These are phyloP conservation scores for Botrytis hyacinthi DNA, from an alignment of 2,329 filamentous ascomycete genomes.

Conservation along the genomic window DNA sequence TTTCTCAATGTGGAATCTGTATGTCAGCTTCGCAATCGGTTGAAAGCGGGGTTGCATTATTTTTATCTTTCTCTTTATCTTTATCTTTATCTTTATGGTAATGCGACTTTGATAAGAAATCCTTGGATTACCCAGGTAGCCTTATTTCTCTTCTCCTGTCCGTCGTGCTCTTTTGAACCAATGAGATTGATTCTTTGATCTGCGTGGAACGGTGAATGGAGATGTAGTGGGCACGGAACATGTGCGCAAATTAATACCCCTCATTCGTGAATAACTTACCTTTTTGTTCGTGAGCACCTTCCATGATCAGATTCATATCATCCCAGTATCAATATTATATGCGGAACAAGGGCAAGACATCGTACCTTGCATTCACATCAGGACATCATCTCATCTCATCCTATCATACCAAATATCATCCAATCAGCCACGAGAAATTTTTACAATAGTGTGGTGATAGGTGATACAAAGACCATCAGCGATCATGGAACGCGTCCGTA, in stretches of 20 bases:
- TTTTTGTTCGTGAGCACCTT: slow-evolving; percentile 11
- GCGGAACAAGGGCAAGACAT: neutral
- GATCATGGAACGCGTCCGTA: slow-evolving; percentile 11
- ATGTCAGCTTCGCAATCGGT: slow-evolving; percentile 1
- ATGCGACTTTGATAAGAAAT: neutral
- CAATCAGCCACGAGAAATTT: neutral
- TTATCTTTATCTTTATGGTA: neutral
- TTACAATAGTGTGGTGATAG: neutral
- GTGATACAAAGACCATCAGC: neutral
- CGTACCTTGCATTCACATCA: slow-evolving; percentile 9
- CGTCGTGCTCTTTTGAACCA: neutral
- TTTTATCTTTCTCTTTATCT: neutral
- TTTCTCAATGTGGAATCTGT: neutral
- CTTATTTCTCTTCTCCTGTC: neutral
- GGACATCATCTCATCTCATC: neutral
- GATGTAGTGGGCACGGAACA: neutral
- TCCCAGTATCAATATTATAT: neutral
- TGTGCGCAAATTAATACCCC: neutral
- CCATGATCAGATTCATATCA: neutral
- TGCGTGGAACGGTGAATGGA: neutral
- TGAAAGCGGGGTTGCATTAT: neutral
- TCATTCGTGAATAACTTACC: neutral
- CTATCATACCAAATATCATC: neutral
- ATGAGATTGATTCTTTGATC: neutral
- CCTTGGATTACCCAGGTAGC: neutral